Conservation (phyloP, 257 asterid genomes). For the Solanum bulbocastanum region DNA sequence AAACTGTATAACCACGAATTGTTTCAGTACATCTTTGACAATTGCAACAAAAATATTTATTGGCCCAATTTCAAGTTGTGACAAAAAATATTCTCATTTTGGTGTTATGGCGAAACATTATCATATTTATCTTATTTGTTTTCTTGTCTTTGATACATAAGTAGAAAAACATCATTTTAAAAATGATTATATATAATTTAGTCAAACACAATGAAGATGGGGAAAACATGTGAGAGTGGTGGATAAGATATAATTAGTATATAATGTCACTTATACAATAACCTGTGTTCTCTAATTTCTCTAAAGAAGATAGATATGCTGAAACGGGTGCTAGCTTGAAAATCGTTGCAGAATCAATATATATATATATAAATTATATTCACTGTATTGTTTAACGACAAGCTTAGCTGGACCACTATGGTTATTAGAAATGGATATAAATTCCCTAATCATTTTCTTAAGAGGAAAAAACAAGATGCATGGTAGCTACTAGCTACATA, state of each 20-base stretch:
- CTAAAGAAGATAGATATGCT: neutral
- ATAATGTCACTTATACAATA: neutral
- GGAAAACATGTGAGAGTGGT: neutral
- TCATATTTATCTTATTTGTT: neutral
- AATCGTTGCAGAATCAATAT: no score
- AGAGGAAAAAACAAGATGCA: neutral
- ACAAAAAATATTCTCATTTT: neutral
- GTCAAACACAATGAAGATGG: neutral
- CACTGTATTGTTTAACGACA: neutral
- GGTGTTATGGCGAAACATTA: neutral
- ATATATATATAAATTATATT: no score
- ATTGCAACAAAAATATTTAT: neutral
- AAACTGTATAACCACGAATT: neutral
- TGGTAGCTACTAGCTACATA: neutral
- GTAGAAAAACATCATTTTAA: neutral
- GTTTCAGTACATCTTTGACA: neutral
- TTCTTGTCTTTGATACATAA: neutral
- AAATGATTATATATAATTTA: neutral
- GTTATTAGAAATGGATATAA: neutral
- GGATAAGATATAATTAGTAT: neutral
- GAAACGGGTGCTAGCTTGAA: neutral
- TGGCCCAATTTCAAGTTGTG: neutral
- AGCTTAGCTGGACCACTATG: neutral
- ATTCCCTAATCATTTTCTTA: neutral
- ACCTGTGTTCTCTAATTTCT: neutral